Evolutionary conservation across 2,329 filamentous ascomycete species (phyloP).

Genomic region (Lecanosticta acicola): DNA sequence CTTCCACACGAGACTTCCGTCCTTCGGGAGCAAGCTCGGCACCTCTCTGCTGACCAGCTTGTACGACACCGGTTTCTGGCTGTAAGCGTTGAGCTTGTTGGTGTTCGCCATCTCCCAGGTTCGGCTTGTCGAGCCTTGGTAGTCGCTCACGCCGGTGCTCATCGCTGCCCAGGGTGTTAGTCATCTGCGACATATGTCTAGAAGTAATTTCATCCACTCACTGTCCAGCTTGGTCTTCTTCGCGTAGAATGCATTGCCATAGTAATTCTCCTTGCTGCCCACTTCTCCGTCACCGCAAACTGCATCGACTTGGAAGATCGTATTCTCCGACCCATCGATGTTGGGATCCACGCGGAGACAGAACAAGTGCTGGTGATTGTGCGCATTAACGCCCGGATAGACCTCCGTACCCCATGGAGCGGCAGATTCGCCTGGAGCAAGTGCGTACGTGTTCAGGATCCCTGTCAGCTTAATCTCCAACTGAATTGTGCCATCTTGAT

Average conservation of each 20-base stretch:
- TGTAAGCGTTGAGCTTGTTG: constrained; percentile 76
- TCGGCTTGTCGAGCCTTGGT: constrained; percentile 69
- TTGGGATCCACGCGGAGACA: constrained; percentile 83
- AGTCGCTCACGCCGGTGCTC: constrained; percentile 66
- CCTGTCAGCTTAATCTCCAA: constrained; percentile 85
- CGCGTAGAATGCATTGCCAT: constrained; percentile 86
- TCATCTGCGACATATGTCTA: no score
- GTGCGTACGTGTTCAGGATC: constrained; percentile 84
- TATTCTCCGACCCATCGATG: constrained; percentile 79
- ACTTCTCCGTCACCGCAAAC: constrained; percentile 64
- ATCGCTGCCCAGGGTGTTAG: no score
- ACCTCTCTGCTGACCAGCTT: constrained; percentile 87
- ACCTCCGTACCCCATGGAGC: constrained; percentile 88
- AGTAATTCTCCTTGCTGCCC: constrained; percentile 74
- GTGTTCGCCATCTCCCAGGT: constrained; percentile 91
- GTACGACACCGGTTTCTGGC: constrained; percentile 76
- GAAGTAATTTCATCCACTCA: no score
- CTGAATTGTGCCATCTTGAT: constrained; percentile 87
- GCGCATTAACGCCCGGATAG: constrained; percentile 83
- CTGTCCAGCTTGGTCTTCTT: constrained; percentile 70
- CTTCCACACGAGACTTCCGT: constrained; percentile 79
- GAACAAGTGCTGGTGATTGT: constrained; percentile 95
- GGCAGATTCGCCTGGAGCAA: constrained; percentile 74
- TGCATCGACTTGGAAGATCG: constrained; percentile 77
- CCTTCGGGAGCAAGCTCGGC: constrained; percentile 70